Conservation (phyloP, 1,284 basidiomycete species). For the Pholiota adiposa region DNA sequence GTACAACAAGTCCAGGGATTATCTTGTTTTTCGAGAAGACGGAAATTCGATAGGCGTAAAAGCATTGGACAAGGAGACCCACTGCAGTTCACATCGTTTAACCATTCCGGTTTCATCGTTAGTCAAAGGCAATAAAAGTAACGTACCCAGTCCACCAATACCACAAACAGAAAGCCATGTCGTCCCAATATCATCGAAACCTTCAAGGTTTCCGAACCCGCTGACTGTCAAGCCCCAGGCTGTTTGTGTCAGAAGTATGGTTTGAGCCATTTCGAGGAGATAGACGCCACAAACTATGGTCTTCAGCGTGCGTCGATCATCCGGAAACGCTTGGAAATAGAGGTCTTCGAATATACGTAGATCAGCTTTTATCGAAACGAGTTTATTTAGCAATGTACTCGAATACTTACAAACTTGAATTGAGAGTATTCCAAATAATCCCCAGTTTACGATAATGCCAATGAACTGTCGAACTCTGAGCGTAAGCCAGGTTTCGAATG, state of each 20-base stretch:
- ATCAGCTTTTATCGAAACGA: not conserved
- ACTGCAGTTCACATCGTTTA: too few species aligned
- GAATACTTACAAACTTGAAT: constrained; percentile 1
- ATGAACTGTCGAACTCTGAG: not conserved
- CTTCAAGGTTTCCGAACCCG: not conserved
- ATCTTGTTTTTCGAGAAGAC: not conserved
- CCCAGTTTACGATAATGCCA: not conserved
- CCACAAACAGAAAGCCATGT: not conserved
- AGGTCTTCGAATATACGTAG: not conserved
- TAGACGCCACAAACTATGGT: not conserved
- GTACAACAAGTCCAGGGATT: not conserved
- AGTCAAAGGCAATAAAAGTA: too few species aligned
- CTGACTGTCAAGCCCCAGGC: not conserved
- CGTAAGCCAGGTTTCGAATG: too few species aligned
- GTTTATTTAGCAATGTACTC: not conserved
- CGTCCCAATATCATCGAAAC: not conserved
- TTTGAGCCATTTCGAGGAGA: not conserved
- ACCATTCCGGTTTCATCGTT: too few species aligned
- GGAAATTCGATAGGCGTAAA: not conserved
- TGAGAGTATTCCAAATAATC: not conserved
- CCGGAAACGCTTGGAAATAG: not conserved
- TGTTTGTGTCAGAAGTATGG: not conserved
- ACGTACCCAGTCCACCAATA: not conserved
- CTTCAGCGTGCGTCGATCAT: not conserved
- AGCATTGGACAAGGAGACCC: not conserved